Percentiles rank a stretch among this genome's conserved stretches.
These are phyloP conservation scores for Metschnikowia koreensis DNA, from an alignment of 805 yeast species.

Conservation along the genomic window DNA sequence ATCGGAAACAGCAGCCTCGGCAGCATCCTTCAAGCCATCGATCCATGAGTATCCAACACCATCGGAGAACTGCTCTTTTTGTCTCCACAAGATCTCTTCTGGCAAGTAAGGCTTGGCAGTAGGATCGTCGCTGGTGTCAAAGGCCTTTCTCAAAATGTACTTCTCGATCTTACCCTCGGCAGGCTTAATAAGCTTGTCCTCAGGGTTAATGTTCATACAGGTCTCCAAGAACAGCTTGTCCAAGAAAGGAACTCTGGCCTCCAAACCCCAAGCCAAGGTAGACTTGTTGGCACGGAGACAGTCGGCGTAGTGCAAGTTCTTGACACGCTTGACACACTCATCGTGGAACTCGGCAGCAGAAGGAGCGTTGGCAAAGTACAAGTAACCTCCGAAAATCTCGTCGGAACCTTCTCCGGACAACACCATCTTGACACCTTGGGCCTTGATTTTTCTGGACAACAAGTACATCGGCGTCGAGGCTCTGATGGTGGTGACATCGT, in stretches of 20 bases:
- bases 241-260: slow-evolving; percentile 98
- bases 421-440: slow-evolving; percentile 99
- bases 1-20: slow-evolving; percentile 81
- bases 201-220: slow-evolving; percentile 92
- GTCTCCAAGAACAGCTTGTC: slow-evolving; percentile 89
- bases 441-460: slow-evolving; percentile 93
- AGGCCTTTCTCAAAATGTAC: slow-evolving; percentile 95
- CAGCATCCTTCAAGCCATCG: slow-evolving; percentile 94
- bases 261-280: slow-evolving; percentile 99
- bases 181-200: slow-evolving; percentile 78
- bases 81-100: slow-evolving; percentile 97
- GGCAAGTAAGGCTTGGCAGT: slow-evolving; percentile 83
- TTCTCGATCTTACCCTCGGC: slow-evolving; percentile 84
- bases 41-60: slow-evolving; percentile 99
- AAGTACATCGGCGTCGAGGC: slow-evolving; percentile 99
- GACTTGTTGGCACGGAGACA: slow-evolving; percentile 99
- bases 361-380: slow-evolving; percentile 97
- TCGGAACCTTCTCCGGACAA: slow-evolving; percentile 98
- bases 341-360: slow-evolving; percentile 88
- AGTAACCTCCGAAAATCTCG: slow-evolving; percentile 97
- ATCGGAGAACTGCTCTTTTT: slow-evolving; percentile 98
- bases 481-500: slow-evolving; percentile 97
- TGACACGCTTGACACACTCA: slow-evolving; percentile 93
- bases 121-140: slow-evolving; percentile 88
- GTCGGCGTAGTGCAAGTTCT: slow-evolving; percentile 95